Base-by-base conservation (phyloP, 192 early-diverging fungal genomes). In the Podochytrium sp. region DNA sequence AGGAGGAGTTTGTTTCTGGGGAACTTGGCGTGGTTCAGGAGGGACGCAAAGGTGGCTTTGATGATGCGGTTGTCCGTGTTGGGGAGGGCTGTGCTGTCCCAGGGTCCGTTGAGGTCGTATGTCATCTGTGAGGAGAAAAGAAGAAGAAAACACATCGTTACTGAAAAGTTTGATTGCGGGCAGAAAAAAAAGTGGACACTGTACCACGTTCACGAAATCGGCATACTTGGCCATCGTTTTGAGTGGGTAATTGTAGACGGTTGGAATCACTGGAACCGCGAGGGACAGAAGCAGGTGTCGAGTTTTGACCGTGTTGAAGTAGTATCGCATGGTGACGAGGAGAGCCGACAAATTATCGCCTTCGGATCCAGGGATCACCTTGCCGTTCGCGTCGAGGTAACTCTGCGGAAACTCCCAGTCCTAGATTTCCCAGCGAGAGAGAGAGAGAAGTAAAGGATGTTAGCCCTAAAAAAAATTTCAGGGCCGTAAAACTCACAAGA, bases 91-190 rank as follows among this genome's bases (percentile, higher is more conserved):
- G 7, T 50, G 30, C 12, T 30, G 25, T 65, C 43, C 64, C 64
- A 65, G 10, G 64, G 64, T 65, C 64, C 64, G 49, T 65, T 65
- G 41, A 65, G 23, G 32, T 65, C 64, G 33, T 65, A 65, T 0
- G 49, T 35, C 64, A 65, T 65, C 41, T 33, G 2, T 5, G 29
- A 6, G 0, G 38, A 20, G 20, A 14, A 63, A 6, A 14, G 14
- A 3, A 63, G 55, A 10, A 18, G 10, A 7, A 47, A 47, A 7
- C 43, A 7, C 7, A 47, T 47, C 7, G 20, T 47, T 12, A 7
- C 7, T 47, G 10, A 47, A 47, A 47, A 47, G 7, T 20, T 47
- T 47, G 43, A 47, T 12, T 47, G n/a, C 43, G 56, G 12, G 12
- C 25, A 33, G 32, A 33, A 49, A 0, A 0, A 33, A 58, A 58